Base-by-base conservation (phyloP, 2,329 filamentous ascomycete genomes). In the Lecanicillium sp. region DNA sequence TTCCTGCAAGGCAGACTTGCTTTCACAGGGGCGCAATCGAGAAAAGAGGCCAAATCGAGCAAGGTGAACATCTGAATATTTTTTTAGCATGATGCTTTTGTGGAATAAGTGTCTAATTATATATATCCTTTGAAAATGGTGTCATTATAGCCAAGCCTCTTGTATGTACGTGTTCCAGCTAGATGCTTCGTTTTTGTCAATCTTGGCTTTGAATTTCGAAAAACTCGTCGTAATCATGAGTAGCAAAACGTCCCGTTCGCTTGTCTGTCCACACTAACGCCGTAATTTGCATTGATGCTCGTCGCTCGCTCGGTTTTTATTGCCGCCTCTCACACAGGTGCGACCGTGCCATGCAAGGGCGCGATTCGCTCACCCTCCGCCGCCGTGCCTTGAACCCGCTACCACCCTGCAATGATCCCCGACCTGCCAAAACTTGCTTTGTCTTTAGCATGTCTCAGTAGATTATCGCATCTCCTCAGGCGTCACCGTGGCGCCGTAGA, bases 401-500 rank as follows among this genome's bases (percentile, higher is more conserved):
- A n/a, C n/a, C n/a, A n/a, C n/a, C n/a, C n/a, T n/a, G n/a, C n/a
- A n/a, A n/a, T n/a, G n/a, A 8, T 8, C 36, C 36, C 20, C 8
- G 27, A 30, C 27, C 27, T 30, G 8, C 27, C 14, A 30, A 8
- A 8, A 8, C 27, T 35, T n/a, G 32, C 32, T 35, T 35, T 15
- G 8, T 35, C n/a, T 35, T 19, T 14, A n/a, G 12, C 12, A 27
- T 26, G 7, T 30, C n/a, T 50, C 38, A 54, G 44, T 51, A 17
- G 58, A 11, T 15, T 35, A 72, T 56, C 72, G 68, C 60, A 73
- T 71, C 54, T 79, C 72, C 55, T 76, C 71, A 17, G 74, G 67
- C 14, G 72, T 71, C 21, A 79, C 76, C 23, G 69, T 77, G 33
- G 72, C 69, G 23, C 75, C 77, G 53, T 79, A 80, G 59, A 77